These are phyloP conservation scores for Camellia sinensis DNA, from an alignment of 148 eudicot species.

Conservation along the genomic window DNA sequence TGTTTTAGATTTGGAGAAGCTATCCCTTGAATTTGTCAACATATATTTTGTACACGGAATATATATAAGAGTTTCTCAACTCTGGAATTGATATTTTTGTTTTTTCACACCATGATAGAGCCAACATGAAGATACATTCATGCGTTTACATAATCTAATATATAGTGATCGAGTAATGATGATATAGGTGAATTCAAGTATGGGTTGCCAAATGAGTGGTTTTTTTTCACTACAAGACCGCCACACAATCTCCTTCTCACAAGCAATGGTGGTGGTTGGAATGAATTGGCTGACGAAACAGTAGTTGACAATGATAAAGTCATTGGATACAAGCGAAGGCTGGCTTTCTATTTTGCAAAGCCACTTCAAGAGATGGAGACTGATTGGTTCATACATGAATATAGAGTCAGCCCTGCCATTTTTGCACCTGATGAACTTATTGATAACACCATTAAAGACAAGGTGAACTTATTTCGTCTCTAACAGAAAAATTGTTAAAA, in stretches of 20 bases:
- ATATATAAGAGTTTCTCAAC: neutral
- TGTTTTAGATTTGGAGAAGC: no score
- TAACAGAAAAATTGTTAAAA: no score
- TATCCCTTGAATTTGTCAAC: no score
- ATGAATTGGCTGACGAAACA: neutral
- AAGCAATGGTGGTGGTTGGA: neutral
- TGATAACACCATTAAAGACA: neutral
- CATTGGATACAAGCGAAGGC: neutral
- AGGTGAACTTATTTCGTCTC: neutral
- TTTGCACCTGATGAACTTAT: slow-evolving; percentile 1
- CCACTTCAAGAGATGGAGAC: neutral
- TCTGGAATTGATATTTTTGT: no score
- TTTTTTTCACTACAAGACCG: neutral
- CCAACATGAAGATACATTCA: no score
- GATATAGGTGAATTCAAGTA: neutral
- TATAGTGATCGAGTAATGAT: neutral
- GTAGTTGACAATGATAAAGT: neutral
- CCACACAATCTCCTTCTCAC: neutral
- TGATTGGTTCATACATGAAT: slow-evolving; percentile 1
- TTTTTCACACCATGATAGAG: no score
- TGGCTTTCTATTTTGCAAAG: neutral
- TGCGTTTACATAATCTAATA: no score
- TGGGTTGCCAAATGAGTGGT: neutral
- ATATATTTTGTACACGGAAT: no score
- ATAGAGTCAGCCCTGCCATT: neutral